Evolutionary conservation across 345 rosid genomes (phyloP), one percentile per base, ranked within the genome.

Genomic region (Hypericum androsaemum): DNA sequence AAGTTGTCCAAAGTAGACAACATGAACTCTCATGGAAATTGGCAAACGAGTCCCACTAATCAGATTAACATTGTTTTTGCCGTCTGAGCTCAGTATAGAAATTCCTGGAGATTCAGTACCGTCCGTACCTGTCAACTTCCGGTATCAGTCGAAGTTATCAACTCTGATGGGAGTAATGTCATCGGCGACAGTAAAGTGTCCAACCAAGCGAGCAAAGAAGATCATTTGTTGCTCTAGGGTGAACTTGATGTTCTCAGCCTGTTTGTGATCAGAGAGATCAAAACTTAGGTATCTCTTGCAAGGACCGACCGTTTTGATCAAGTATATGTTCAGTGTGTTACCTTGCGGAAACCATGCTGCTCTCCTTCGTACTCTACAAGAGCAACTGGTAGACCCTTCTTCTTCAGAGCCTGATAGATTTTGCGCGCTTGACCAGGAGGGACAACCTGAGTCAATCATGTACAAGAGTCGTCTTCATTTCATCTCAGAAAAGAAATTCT

Each of bases 301-400:
- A 40, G 17, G 15, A 35, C 41, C 4, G 48, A 17, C 41, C 9
- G 14, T 41, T 47, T 22, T 36, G 56, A 41, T 43, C 42, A 51
- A 12, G 10, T 15, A 10, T 46, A 61, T 16, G 38, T 38, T 43
- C 41, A 43, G 42, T 36, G 64, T 14, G 12, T 54, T 71, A 84
- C 97, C 89, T 88, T 92, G 58, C 96, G 88, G 58, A 92, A 92
- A 54, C 97, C 98, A 35, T 92, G 97, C 40, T 88, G 94, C 62
- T 92, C 98, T 41, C 94, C 96, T 66, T 92, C 95, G 6, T 92
- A 92, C 75, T 85, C 94, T 53, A 92, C 86, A 28, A 83, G 95
- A 28, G 95, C 97, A 73, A 88, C 95, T 12, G 97, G 94, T 54
- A 92, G 65, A 64, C 97, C 86, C 58, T 92, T 92, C 42, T 71